Percentiles rank a stretch among this genome's conserved stretches.
phyloP scores from a whole-genome alignment of 2,329 filamentous ascomycete genomes.

The Anisogramma anomala region DNA sequence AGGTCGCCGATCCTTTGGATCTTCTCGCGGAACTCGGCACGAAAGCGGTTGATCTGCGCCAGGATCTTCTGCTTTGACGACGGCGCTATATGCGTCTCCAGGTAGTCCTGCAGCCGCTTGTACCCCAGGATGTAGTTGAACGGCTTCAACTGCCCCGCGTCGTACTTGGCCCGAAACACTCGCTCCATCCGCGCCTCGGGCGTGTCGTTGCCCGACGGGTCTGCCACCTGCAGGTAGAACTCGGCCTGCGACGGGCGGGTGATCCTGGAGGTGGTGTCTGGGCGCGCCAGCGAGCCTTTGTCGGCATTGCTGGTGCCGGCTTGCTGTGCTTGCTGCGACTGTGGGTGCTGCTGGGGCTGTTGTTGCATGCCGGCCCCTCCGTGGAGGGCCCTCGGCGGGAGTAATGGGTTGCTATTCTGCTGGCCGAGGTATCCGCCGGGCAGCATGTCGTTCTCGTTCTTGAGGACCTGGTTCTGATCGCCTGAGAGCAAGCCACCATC shows the following conservation, averaged over 20 bases:
- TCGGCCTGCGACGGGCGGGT: conserved; percentile 46
- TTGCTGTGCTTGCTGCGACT: conserved; percentile 33
- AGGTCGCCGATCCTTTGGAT: conserved; percentile 87
- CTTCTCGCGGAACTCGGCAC: conserved; percentile 91
- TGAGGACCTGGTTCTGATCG: conserved; percentile 37
- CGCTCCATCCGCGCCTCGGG: conserved; percentile 94
- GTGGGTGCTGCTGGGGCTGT: conserved; percentile 24
- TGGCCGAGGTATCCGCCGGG: conserved; percentile 34
- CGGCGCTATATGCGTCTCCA: conserved; percentile 77
- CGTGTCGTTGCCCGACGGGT: conserved; percentile 73
- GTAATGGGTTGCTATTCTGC: conserved; percentile 21
- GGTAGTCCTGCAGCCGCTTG: conserved; percentile 75
- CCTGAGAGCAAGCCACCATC: conserved; percentile 62
- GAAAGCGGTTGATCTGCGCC: conserved; percentile 80
- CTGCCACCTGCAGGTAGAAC: conserved; percentile 94
- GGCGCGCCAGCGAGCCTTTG: conserved; percentile 40
- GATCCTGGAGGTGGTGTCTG: conserved; percentile 52
- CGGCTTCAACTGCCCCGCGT: conserved; percentile 84
- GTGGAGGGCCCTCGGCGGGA: conserved; percentile 19
- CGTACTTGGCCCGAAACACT: conserved; percentile 87
- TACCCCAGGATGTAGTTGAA: conserved; percentile 99
- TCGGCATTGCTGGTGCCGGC: conserved; percentile 16
- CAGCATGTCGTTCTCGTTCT: conserved; percentile 35
- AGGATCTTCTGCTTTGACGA: conserved; percentile 82
- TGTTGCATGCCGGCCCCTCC: conserved; percentile 19